Conservation (phyloP, 441 rosid species). For the Syzygium malaccense region DNA sequence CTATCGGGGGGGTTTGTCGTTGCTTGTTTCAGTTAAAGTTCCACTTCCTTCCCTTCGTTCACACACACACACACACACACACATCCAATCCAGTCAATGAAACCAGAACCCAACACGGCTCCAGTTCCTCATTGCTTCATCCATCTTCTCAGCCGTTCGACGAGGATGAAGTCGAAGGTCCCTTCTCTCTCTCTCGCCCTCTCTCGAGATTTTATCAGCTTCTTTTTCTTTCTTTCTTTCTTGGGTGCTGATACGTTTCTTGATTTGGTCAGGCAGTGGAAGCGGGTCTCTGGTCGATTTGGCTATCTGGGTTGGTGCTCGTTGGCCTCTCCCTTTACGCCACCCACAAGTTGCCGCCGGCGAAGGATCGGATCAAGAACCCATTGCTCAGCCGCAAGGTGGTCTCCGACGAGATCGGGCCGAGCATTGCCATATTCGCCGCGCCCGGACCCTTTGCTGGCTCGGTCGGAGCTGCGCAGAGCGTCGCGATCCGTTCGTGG, state of each 20-base stretch:
- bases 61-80: not conserved
- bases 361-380: conserved; percentile 8
- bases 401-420: conserved; percentile 7
- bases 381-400: conserved; percentile 5
- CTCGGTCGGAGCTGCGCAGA: conserved; percentile 38
- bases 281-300: conserved; percentile 57
- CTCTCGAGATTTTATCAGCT: not conserved
- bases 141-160: not conserved
- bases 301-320: conserved; percentile 68
- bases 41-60: conserved; percentile 6
- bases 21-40: conserved; percentile 49
- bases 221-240: not conserved
- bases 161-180: not conserved
- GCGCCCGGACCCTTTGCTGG: conserved; percentile 40
- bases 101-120: not conserved
- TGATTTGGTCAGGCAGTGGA: conserved; percentile 27
- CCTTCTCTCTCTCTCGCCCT: not conserved
- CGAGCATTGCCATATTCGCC: conserved; percentile 58
- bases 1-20: not conserved
- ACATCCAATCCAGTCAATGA: not conserved
- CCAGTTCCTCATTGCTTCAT: not conserved
- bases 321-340: conserved; percentile 69
- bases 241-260: not conserved
- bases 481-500: conserved; percentile 65
- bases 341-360: conserved; percentile 49